These are phyloP conservation scores for Aspergillus viridinutans DNA, from an alignment of 2,329 filamentous ascomycete species.

Conservation along the genomic window DNA sequence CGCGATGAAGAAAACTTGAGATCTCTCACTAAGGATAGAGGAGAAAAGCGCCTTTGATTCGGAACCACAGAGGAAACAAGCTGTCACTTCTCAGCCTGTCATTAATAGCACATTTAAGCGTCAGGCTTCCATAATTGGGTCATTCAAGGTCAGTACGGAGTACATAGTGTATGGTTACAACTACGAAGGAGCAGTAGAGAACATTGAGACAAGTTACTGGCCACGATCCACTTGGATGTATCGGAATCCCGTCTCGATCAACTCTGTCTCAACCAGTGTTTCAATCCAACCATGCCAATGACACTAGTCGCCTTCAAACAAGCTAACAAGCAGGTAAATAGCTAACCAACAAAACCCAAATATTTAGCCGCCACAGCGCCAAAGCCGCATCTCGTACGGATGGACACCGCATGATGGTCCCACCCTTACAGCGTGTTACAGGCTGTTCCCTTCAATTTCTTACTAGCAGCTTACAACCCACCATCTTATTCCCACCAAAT, in stretches of 20 bases:
- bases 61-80: no score
- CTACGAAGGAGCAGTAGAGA: background rate
- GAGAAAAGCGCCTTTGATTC: background rate
- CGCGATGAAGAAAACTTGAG: background rate
- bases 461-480: background rate
- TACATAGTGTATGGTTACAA: background rate
- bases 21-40: background rate
- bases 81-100: background rate
- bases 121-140: background rate
- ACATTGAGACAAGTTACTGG: no score
- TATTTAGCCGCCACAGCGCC: slow-evolving; percentile 1
- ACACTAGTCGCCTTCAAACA: background rate
- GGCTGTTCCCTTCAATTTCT: background rate
- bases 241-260: slow-evolving; percentile 1
- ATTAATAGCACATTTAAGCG: background rate
- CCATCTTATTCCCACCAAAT: background rate
- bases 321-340: background rate
- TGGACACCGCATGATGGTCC: background rate
- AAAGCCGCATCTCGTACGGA: background rate
- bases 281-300: slow-evolving; percentile 10
- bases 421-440: background rate
- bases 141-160: background rate
- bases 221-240: background rate
- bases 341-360: background rate
- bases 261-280: slow-evolving; percentile 21